phyloP scores from a whole-genome alignment of 805 yeast genomes.

The Wickerhamomyces hampshirensis region DNA sequence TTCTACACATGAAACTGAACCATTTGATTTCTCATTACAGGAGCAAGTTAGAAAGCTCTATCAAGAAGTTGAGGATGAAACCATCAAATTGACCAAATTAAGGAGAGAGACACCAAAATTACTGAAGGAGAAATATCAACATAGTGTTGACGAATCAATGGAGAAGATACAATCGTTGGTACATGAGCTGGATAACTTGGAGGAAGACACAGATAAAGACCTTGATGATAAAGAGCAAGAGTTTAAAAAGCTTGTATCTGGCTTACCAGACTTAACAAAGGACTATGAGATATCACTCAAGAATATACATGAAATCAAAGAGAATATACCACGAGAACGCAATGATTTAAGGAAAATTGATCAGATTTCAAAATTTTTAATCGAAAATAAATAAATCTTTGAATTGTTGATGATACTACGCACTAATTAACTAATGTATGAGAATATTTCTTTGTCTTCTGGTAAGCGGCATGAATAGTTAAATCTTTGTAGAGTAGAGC shows the following conservation, averaged over 20 bases:
- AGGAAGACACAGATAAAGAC: constrained; percentile 4
- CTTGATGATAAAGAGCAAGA: no score
- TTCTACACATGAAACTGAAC: constrained; percentile 44
- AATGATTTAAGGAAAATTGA: constrained; percentile 25
- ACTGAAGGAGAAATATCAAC: constrained; percentile 34
- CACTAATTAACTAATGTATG: no score
- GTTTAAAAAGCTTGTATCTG: constrained; percentile 6
- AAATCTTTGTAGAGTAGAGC: no score
- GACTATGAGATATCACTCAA: constrained; percentile 16
- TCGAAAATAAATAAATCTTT: constrained; percentile 12
- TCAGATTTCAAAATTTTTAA: constrained; percentile 22
- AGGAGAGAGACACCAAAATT: constrained; percentile 48
- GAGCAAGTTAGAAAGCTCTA: constrained; percentile 52
- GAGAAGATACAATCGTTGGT: constrained; percentile 25
- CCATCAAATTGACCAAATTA: constrained; percentile 50
- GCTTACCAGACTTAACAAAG: constrained; percentile 11
- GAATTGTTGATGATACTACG: no score
- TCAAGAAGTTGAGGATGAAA: constrained; percentile 56
- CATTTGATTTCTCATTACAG: constrained; percentile 64
- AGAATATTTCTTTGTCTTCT: no score
- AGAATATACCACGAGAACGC: constrained; percentile 24
- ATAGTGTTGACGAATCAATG: constrained; percentile 29
- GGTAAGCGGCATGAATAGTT: no score
- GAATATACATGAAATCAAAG: constrained; percentile 16
- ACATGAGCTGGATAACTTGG: constrained; percentile 19